Conservation (phyloP, 2,329 filamentous ascomycete species). For the Emergomyces pasteurianus region DNA sequence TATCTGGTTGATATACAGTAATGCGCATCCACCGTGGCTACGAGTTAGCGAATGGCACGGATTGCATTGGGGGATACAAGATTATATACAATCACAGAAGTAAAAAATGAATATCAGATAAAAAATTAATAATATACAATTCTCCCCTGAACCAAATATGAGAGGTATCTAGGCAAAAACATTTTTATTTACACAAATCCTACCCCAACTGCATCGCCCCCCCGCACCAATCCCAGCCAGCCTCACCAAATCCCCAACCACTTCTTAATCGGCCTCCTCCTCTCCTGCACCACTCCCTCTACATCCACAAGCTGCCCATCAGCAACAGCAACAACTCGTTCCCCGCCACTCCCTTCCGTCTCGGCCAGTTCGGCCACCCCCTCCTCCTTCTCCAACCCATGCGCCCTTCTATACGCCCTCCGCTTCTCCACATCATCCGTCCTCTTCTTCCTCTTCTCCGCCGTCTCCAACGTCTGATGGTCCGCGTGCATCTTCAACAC, state of each 20-base stretch:
- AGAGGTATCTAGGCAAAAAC: neutral
- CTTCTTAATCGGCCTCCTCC: conserved; percentile 55
- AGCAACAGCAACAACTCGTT: conserved; percentile 18
- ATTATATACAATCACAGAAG: neutral
- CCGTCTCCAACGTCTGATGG: conserved; percentile 55
- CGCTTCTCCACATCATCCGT: conserved; percentile 84
- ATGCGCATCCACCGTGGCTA: neutral
- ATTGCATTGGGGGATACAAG: too few relatives aligned
- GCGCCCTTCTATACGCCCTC: conserved; percentile 70
- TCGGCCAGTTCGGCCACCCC: conserved; percentile 25
- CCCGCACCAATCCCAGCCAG: conserved; percentile 12
- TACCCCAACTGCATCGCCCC: too few relatives aligned
- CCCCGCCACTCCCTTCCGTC: conserved; percentile 22
- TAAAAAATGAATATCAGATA: neutral
- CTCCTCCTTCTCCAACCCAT: conserved; percentile 55
- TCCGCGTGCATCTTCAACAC: conserved; percentile 67
- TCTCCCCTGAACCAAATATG: neutral
- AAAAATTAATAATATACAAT: neutral
- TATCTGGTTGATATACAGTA: neutral
- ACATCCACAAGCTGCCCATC: conserved; percentile 14
- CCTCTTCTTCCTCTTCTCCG: conserved; percentile 58
- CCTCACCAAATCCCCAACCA: conserved; percentile 69
- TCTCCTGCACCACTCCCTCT: conserved; percentile 25
- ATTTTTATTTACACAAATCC: too few relatives aligned
- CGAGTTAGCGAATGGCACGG: too few relatives aligned